Conservation (phyloP, 139 green algal species). For the Ostreobium quekettii region DNA sequence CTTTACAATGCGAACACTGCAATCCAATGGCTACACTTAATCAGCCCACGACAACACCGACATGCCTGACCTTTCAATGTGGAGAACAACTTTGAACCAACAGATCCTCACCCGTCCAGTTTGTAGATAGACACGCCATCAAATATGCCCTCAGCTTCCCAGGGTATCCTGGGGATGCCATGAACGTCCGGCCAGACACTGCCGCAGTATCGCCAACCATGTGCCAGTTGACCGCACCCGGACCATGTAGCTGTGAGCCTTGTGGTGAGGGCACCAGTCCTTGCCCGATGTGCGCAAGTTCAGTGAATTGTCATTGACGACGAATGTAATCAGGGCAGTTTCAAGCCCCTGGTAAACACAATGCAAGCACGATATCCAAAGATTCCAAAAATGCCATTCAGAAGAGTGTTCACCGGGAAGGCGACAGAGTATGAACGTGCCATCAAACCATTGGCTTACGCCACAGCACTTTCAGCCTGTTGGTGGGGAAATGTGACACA, state of each 20-base stretch:
- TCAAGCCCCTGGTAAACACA: not conserved
- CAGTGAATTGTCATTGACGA: not conserved
- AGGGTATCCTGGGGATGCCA: constrained; percentile 74
- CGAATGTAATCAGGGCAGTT: not conserved
- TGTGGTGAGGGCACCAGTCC: not conserved
- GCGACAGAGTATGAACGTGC: constrained; percentile 5
- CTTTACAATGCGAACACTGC: too few species aligned
- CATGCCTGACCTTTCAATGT: not conserved
- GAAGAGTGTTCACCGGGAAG: not conserved
- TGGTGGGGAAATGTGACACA: constrained; percentile 72
- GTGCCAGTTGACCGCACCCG: too few species aligned
- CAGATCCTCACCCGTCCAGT: constrained; percentile 49
- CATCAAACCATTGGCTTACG: not conserved
- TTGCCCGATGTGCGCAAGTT: not conserved
- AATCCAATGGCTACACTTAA: constrained; percentile 5
- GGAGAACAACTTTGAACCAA: not conserved
- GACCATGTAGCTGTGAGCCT: not conserved
- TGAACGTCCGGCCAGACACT: constrained; percentile 80
- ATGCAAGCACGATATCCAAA: not conserved
- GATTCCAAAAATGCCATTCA: not conserved
- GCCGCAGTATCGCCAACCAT: too few species aligned
- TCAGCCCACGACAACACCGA: not conserved
- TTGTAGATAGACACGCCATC: constrained; percentile 90
- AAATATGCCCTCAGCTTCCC: constrained; percentile 76
- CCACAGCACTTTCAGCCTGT: constrained; percentile 51